phyloP scores from a whole-genome alignment of 1,284 basidiomycete species.

The Apiotrichum sp. region DNA sequence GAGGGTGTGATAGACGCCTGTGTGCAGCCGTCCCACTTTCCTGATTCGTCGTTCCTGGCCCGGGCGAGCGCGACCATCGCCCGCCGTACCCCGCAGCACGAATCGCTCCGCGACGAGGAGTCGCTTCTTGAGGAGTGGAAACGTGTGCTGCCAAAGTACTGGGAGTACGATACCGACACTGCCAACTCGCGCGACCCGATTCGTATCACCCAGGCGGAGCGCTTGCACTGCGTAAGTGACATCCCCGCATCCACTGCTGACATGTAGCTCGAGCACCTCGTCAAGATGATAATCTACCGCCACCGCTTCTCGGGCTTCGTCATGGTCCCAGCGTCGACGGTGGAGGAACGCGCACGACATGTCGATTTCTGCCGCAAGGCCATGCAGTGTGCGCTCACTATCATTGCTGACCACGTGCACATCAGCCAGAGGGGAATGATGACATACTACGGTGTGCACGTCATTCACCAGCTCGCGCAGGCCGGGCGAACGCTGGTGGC shows the following conservation, averaged over 20 bases:
- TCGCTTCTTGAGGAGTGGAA: constrained; percentile 70
- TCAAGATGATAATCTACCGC: constrained; percentile 58
- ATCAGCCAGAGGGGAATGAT: constrained; percentile 71
- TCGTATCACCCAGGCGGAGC: constrained; percentile 75
- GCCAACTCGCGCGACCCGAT: constrained; percentile 78
- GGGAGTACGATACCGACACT: constrained; percentile 72
- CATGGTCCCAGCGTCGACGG: constrained; percentile 42
- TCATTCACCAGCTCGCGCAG: constrained; percentile 85
- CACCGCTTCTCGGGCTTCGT: constrained; percentile 49
- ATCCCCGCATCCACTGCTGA: neutral
- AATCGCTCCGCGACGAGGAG: constrained; percentile 71
- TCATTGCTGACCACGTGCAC: constrained; percentile 72
- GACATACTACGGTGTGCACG: constrained; percentile 90
- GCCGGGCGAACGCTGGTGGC: constrained; percentile 83
- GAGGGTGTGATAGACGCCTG: constrained; percentile 58
- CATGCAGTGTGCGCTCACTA: constrained; percentile 55
- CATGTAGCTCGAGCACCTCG: constrained; percentile 63
- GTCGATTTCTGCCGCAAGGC: constrained; percentile 51
- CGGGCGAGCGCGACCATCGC: constrained; percentile 45
- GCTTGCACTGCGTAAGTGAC: constrained; percentile 58
- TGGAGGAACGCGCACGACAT: constrained; percentile 43
- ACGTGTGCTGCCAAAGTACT: constrained; percentile 63
- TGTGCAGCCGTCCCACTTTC: constrained; percentile 44
- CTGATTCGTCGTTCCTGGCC: constrained; percentile 46
- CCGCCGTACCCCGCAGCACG: constrained; percentile 46